Evolutionary conservation across 108 stramenopile species (phyloP), one percentile per base, ranked within the genome.

Genomic region (Fragilaria crotonensis): DNA sequence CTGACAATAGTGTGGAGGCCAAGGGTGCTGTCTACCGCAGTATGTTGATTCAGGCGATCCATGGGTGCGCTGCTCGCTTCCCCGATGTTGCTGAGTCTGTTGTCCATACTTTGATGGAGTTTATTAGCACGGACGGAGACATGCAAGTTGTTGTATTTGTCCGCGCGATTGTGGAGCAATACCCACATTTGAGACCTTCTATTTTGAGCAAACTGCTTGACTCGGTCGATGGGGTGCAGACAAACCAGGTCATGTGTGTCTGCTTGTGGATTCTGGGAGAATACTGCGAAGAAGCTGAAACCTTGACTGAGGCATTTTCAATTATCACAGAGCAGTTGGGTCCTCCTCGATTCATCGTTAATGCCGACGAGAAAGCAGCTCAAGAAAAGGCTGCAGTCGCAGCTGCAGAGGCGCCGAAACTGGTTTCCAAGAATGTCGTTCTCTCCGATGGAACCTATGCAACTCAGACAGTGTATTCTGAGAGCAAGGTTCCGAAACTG

Each of bases 181-280:
- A 98, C 62, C 92, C 95, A 46, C 59, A 58, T 14, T 77, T 99
- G 31, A 94, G 97, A 25, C 67, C 77, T 20, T 76, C 87, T 26
- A 66, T 98, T 32, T 73, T 97, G n/a, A 62, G 81, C 5, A 98
- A 97, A 70, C 85, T 99, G 0, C 68, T 96, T 47, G 76, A 77
- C 33, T 81, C 80, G 0, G 30, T 99, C 25, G 77, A 78, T 56
- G 93, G 95, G 50, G 90, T 99, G 29, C 67, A 64, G 5, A 79
- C 80, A 33, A 80, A 84, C 30, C 76, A 81, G 22, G 99, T 98
- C 46, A 79, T 97, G 76, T 92, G 94, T 51, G 92, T 97, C 31
- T 93, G 93, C 31, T 66, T 98, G n/a, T 99, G 99, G 99, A 95
- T 99, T 57, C 62, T 99, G 23, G 97, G 99, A 51, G 96, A 98